Evolutionary conservation across 2,329 filamentous ascomycete genomes (phyloP).

Genomic region (Colletotrichum incanum): DNA sequence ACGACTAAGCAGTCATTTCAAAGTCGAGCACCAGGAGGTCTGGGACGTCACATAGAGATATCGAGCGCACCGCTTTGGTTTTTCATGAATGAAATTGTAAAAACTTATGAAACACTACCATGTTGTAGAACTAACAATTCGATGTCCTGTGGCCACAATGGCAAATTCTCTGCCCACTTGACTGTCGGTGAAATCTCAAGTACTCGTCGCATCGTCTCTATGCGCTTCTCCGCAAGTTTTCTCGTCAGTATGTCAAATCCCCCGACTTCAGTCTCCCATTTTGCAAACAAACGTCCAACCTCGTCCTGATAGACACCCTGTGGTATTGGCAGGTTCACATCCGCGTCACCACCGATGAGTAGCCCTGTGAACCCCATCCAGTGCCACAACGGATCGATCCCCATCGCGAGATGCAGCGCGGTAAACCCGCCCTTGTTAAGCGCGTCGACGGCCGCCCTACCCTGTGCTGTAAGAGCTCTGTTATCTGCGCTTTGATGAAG

Average conservation of each 20-base stretch:
- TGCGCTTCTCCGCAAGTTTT: neutral
- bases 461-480: neutral
- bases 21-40: neutral
- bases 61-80: neutral
- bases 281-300: no score
- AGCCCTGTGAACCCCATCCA: no score
- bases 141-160: neutral
- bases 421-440: neutral
- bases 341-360: no score
- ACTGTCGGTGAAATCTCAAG: neutral
- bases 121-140: neutral
- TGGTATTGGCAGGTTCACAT: no score
- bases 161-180: neutral
- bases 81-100: neutral
- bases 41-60: slow-evolving; percentile 3
- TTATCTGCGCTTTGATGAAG: neutral
- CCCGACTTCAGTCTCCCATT: no score
- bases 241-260: neutral
- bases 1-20: slow-evolving; percentile 51
- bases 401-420: no score
- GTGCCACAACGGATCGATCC: no score
- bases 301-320: no score
- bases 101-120: neutral
- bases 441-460: neutral
- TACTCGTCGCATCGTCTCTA: neutral